Evolutionary conservation across 148 eudicot genomes (phyloP), one percentile per base, ranked within the genome.

Genomic region (Camellia japonica): DNA sequence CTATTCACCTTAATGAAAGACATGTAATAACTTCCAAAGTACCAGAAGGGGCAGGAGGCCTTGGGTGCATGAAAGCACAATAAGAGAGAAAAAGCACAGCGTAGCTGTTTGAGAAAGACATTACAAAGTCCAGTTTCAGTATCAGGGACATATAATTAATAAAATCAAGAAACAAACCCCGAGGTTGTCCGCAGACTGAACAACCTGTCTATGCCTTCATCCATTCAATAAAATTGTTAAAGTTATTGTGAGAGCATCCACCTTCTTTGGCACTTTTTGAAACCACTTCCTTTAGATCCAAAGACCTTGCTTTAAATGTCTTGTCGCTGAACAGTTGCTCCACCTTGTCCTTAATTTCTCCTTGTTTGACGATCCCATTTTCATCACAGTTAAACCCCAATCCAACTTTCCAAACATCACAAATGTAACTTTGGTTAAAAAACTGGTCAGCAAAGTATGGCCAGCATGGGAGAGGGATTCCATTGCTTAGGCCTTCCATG

Each of bases 401-500:
- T 5, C 90, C 90, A 47, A 83, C 77, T 47, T 78, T 76, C 90
- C 88, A 88, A 23, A 87, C 60, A 65, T 85, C 91, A 52, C 83
- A 80, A 47, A 89, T 81, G 15, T 86, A 85, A 18, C 62, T 77
- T 83, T 81, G 73, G 79, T 89, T 87, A 4, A 81, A 42, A 30
- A 89, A 87, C 71, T 84, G 82, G 78, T 88, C 88, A 1, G 74
- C 85, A 56, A 83, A 83, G 69, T 79, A 84, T 3, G 91, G 91
- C 91, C 89, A 89, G 71, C 88, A 85, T 73, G 85, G n/a, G 20
- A 87, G 72, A 7, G 86, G 89, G 3, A 87, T 71, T 41, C 89
- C 89, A 42, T 78, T 79, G 68, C 89, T 79, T n/a, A 84, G 46
- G 5, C 89, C 75, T 68, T 88, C 91, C 3, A 82, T 20, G 44